phyloP scores from a whole-genome alignment of 257 asterid species.

The Salvia rosmarinus region DNA sequence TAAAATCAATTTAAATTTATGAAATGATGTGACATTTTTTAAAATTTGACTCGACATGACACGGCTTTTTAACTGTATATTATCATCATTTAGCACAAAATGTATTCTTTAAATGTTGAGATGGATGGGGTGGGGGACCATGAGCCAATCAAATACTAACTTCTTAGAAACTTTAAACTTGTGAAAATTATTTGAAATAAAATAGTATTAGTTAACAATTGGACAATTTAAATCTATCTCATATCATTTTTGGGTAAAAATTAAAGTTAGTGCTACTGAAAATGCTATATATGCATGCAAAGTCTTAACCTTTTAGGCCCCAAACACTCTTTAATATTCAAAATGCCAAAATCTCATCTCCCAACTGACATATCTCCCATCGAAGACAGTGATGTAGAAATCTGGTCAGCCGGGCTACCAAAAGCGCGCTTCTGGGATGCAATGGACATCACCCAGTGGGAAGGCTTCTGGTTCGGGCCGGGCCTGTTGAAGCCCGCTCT shows the following conservation, averaged over 20 bases:
- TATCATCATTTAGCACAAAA: background rate
- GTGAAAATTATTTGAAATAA: background rate
- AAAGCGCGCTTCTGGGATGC: conserved; percentile 17
- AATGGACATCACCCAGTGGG: conserved; percentile 22
- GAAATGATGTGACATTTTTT: background rate
- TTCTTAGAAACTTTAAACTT: background rate
- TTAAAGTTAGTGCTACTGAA: background rate
- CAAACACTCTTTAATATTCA: background rate
- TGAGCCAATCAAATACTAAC: background rate
- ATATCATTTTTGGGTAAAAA: background rate
- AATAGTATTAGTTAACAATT: background rate
- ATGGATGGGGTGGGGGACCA: conserved; percentile 1
- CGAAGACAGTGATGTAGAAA: background rate
- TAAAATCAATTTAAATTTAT: background rate
- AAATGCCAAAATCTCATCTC: background rate
- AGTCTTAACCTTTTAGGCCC: background rate
- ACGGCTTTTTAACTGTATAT: background rate
- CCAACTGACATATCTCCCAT: background rate
- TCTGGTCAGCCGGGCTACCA: background rate
- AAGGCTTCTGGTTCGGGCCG: conserved; percentile 25
- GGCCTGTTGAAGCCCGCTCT: background rate
- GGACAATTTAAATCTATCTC: background rate
- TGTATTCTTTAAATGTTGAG: background rate
- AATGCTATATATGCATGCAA: background rate
- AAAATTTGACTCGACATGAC: background rate